Evolutionary conservation across 768 basidiomycete genomes (phyloP), one percentile per base, ranked within the genome.

Genomic region (Kwoniella bestiolae): DNA sequence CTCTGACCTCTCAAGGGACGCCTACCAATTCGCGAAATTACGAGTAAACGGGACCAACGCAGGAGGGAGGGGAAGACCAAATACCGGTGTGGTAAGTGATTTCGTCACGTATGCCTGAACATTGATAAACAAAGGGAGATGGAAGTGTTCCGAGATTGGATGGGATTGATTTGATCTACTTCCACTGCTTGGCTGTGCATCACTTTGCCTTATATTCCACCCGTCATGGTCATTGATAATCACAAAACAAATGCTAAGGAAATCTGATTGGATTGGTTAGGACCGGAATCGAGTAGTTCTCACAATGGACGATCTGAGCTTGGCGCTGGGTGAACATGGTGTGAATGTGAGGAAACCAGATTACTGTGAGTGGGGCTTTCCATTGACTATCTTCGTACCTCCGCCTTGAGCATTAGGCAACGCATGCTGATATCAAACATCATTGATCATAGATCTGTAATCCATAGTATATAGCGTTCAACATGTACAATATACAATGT

Each of bases 1-100:
- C 47, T 91, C 94, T 6, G 95, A 98, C 77, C 94, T 99, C 60
- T 91, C 95, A 2, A 87, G 91, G 2, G 96, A 99, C 80, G 94
- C 96, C 9, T 98, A 92, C 82, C 94, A 97, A 77, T 95, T 97
- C 82, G 96, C 96, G 7, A 91, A 95, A 31, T 91, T 98, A 74
- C 88, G 96, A 38, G 91, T 92, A 1, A 95, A 92, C 65, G 92
- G 76, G 21, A 60, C 67, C 23, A 53, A 70, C 11, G 67, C 62
- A 3, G 70, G 58, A 14, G 72, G 73, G 6, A 50, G 77, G 62
- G 77, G 74, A 28, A 57, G 74, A 31, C 73, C 77, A 9, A 58
- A 60, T 16, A 66, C 86, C 46, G 83, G 85, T 46, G 89, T 90
- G 84, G 91, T 89, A 56, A 61, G 84, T 81, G 44, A 4, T 41